Percentiles rank a stretch among this genome's conserved stretches.
Evolutionary conservation across 108 stramenopile genomes (phyloP).

Genomic region (Stephanodiscus minutulus): DNA sequence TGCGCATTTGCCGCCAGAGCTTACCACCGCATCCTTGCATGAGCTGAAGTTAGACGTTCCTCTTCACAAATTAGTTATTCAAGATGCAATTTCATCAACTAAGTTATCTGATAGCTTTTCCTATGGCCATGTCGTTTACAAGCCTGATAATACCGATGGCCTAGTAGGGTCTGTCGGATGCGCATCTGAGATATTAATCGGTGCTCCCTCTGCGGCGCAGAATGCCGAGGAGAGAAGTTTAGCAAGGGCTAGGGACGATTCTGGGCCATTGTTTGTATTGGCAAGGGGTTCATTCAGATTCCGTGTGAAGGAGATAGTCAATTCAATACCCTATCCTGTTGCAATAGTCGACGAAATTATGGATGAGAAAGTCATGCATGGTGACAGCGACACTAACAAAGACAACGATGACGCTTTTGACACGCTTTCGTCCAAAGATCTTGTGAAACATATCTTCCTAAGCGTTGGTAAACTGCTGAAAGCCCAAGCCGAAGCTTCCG

Average conservation of each 20-base stretch:
- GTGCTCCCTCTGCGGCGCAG: slow-evolving; percentile 28
- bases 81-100: slow-evolving; percentile 50
- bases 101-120: slow-evolving; percentile 19
- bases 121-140: slow-evolving; percentile 76
- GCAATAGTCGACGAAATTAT: slow-evolving; percentile 80
- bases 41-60: slow-evolving; percentile 63
- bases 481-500: slow-evolving; percentile 36
- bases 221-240: slow-evolving; percentile 7
- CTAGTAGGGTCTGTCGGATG: slow-evolving; percentile 83
- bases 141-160: slow-evolving; percentile 15
- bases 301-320: slow-evolving; percentile 70
- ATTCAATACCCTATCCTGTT: slow-evolving; percentile 74
- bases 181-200: slow-evolving; percentile 66
- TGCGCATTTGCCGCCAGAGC: slow-evolving; percentile 69
- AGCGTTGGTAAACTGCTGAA: slow-evolving; percentile 42
- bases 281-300: slow-evolving; percentile 74
- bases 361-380: slow-evolving; percentile 55
- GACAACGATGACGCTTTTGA: slow-evolving; percentile 57
- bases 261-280: slow-evolving; percentile 48
- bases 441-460: slow-evolving; percentile 57
- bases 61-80: slow-evolving; percentile 67
- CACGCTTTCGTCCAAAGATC: slow-evolving; percentile 45
- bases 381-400: slow-evolving; percentile 49
- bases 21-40: slow-evolving; percentile 70
- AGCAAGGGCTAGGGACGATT: slow-evolving; percentile 23